Evolutionary conservation across 495 filamentous ascomycete genomes (phyloP), one percentile per base, ranked within the genome.

Genomic region (Penicillium diatomitis): DNA sequence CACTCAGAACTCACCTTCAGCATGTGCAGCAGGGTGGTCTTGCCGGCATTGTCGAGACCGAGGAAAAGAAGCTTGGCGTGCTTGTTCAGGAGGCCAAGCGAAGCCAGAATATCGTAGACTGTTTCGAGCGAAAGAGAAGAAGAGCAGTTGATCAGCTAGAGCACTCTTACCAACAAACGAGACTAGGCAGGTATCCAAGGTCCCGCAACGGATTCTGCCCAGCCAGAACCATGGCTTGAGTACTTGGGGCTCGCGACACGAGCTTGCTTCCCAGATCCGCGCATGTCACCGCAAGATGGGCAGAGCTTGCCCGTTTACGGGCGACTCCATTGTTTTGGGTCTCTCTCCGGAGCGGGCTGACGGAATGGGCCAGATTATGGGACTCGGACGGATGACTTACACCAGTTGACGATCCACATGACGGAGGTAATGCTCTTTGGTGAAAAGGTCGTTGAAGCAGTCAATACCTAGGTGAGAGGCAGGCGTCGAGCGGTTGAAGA

Each of bases 321-420:
- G 20, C 20, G 20, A 20, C 20, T 20, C 20, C 20, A 20, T 20
- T 20, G 20, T 20, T 20, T 20, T 20, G 20, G 20, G 20, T 20
- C 20, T 41, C 8, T 35, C 8, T 46, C 46, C 9, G 33, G 30
- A 6, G 43, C 44, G 41, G 55, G 47, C 29, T 32, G 40, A 20
- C 32, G 40, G 50, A 44, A 12, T 44, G 31, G 45, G 47, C 46
- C 43, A 50, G 50, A 41, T 41, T 35, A 44, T 57, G 56, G 54
- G 44, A 42, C 39, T 41, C 38, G 44, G 44, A 45, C 33, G 41
- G 63, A 44, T 20, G 42, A 76, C 86, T 67, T 87, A 92, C 87
- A 95, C 90, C 91, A 97, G 80, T 88, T 88, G 55, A 95, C 66
- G 64, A 97, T 85, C 90, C 88, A 96, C 91, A 97, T 96, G 51